Base-by-base conservation (phyloP, 108 stramenopile genomes). In the Skeletonema costatum region DNA sequence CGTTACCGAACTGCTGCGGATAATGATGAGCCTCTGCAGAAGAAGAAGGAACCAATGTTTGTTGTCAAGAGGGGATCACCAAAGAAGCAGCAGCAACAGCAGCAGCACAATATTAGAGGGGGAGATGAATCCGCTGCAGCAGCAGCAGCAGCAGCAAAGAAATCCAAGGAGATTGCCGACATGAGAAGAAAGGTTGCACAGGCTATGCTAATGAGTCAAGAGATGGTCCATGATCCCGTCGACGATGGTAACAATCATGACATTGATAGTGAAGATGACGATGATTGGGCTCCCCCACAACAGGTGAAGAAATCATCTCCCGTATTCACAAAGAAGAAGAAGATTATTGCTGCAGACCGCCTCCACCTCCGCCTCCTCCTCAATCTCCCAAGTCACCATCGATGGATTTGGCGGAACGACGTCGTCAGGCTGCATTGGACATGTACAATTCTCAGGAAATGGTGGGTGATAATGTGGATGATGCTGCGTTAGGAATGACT, bases 391-490 rank as follows among this genome's bases (percentile, higher is more conserved):
- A 51, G 50, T 51, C 50, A 4, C 53, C 53, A 25, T 21, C 21
- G 25, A 10, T 5, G 17, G 12, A 17, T 17, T 50, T 71, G 2
- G 75, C 75, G 0, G 70, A 82, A 4, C 48, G 46, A 68, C 81
- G 81, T 31, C 81, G 81, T 35, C 75, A 53, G 16, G 75, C 71
- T 8, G 81, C 81, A 13, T 35, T 82, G 56, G 32, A 82, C 19
- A 82, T 82, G 71, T 82, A 82, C 71, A 56, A 82, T 29, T 73
- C 81, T 12, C 58, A 60, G 36, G 81, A 76, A 41, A 76, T 82
- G 75, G 81, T 82, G 44, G 70, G 70, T 25, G 81, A 82, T 65
- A 82, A 82, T 68, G 75, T 82, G 0, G 75, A 82, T 48, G 81
- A 82, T 69, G 61, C 39, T 44, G 75, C 46, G 17, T 60, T 82